phyloP scores from a whole-genome alignment of 2,329 filamentous ascomycete species.

The Chaetoscypha palmicola region DNA sequence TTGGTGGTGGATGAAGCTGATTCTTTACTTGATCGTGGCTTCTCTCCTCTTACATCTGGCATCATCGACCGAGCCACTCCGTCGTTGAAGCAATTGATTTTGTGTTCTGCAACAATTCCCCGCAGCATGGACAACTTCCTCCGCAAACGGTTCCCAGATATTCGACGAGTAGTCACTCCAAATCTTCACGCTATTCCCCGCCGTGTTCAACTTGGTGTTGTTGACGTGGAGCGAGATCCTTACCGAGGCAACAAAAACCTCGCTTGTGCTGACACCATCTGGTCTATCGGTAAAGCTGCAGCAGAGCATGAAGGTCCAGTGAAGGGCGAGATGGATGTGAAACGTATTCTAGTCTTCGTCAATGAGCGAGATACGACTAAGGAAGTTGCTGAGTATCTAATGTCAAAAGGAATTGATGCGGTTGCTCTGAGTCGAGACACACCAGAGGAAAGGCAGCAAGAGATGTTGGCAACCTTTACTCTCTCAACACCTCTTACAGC shows the following conservation, averaged over 20 bases:
- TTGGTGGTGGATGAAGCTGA: conserved; percentile 93
- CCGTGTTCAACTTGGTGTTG: conserved; percentile 85
- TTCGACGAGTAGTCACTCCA: conserved; percentile 81
- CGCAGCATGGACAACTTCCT: conserved; percentile 80
- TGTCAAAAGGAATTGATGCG: conserved; percentile 81
- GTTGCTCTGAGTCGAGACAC: conserved; percentile 80
- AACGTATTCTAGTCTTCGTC: conserved; percentile 90
- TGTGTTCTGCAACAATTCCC: conserved; percentile 96
- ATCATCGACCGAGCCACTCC: conserved; percentile 78
- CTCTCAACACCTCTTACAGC: conserved; percentile 32
- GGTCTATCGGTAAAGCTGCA: conserved; percentile 78
- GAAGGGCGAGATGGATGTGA: conserved; percentile 56
- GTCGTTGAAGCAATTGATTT: conserved; percentile 75
- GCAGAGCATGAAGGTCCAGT: conserved; percentile 49
- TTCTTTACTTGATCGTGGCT: conserved; percentile 89
- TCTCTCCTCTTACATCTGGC: conserved; percentile 71
- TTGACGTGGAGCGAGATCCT: conserved; percentile 86
- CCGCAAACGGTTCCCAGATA: conserved; percentile 72
- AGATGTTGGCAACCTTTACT: conserved; percentile 72
- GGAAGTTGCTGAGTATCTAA: conserved; percentile 71
- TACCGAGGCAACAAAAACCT: conserved; percentile 90
- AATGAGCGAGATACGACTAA: conserved; percentile 89
- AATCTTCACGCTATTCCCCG: conserved; percentile 95
- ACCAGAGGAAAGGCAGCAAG: conserved; percentile 65
- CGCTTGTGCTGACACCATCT: conserved; percentile 91